Percentiles rank a stretch among this genome's conserved stretches.
These are phyloP conservation scores for Gossypium schwendimanii DNA, from an alignment of 441 rosid species.

Conservation along the genomic window DNA sequence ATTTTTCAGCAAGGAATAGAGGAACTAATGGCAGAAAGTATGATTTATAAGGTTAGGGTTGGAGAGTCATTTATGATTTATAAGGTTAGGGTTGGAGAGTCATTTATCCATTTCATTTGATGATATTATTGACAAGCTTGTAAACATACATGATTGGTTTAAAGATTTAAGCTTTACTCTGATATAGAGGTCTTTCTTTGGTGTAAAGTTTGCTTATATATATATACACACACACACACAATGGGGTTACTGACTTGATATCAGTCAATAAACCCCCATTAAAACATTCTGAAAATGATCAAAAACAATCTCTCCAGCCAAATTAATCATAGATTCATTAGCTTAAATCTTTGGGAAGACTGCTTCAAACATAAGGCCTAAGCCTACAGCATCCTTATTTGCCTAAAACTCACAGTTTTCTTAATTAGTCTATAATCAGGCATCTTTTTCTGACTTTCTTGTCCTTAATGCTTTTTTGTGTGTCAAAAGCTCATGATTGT, in stretches of 20 bases:
- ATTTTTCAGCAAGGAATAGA: neutral
- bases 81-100: neutral
- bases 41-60: too few relatives aligned
- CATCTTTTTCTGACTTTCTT: neutral
- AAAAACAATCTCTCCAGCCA: neutral
- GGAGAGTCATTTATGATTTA: too few relatives aligned
- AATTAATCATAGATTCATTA: neutral
- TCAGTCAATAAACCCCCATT: neutral
- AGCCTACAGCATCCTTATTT: neutral
- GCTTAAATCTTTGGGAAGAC: neutral
- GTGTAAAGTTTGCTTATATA: neutral
- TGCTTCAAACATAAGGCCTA: neutral
- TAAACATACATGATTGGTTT: neutral
- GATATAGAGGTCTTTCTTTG: neutral
- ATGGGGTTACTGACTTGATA: neutral
- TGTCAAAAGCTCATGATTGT: constrained; percentile 17
- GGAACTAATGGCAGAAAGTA: neutral
- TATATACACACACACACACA: neutral
- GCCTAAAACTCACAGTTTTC: neutral
- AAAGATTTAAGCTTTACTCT: neutral
- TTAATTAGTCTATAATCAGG: neutral
- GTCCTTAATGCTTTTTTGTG: neutral
- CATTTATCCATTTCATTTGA: neutral
- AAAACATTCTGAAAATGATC: neutral
- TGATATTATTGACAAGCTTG: neutral